A percentile compares a stretch with the other conserved stretches of the same genome.
phyloP scores from a whole-genome alignment of 2,329 filamentous ascomycete genomes.

The Curvularia sp. region DNA sequence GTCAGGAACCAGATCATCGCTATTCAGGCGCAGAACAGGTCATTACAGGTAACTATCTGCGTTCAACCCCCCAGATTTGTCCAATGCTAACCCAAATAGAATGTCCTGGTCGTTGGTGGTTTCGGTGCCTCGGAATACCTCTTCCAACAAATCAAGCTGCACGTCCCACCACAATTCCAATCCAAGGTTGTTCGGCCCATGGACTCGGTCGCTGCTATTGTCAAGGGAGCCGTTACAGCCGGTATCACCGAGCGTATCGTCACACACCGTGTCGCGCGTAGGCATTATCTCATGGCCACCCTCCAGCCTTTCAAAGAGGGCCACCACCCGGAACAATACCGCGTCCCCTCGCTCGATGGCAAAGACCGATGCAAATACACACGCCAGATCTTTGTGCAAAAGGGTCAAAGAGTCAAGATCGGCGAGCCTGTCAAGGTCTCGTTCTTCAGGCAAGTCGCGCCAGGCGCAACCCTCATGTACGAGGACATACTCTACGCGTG shows the following conservation, averaged over 20 bases:
- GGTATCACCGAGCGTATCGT: slow-evolving; percentile 97
- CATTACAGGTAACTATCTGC: slow-evolving; percentile 72
- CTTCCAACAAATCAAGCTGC: slow-evolving; percentile 99
- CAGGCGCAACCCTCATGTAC: slow-evolving; percentile 97
- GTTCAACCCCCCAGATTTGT: background rate
- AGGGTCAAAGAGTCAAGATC: slow-evolving; percentile 98
- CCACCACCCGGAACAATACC: slow-evolving; percentile 97
- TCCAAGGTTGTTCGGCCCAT: slow-evolving; percentile 97
- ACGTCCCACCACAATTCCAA: slow-evolving; percentile 97
- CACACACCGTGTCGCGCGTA: slow-evolving; percentile 93
- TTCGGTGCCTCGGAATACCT: slow-evolving; percentile 99
- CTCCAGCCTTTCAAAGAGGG: slow-evolving; percentile 99
- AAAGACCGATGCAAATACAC: slow-evolving; percentile 99
- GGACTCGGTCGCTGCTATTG: slow-evolving; percentile 98
- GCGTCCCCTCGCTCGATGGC: slow-evolving; percentile 93
- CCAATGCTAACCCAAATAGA: slow-evolving; percentile 58
- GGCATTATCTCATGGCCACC: slow-evolving; percentile 99
- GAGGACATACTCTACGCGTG: slow-evolving; percentile 98
- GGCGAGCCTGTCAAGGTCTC: slow-evolving; percentile 98
- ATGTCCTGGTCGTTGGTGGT: slow-evolving; percentile 95
- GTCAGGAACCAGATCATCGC: slow-evolving; percentile 99
- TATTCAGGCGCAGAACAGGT: slow-evolving; percentile 95
- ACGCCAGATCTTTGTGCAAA: slow-evolving; percentile 96
- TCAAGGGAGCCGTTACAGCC: slow-evolving; percentile 96
- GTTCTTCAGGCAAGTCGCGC: slow-evolving; percentile 97